Conservation (phyloP, 495 filamentous ascomycete genomes). For the Cercophora newfieldiana region DNA sequence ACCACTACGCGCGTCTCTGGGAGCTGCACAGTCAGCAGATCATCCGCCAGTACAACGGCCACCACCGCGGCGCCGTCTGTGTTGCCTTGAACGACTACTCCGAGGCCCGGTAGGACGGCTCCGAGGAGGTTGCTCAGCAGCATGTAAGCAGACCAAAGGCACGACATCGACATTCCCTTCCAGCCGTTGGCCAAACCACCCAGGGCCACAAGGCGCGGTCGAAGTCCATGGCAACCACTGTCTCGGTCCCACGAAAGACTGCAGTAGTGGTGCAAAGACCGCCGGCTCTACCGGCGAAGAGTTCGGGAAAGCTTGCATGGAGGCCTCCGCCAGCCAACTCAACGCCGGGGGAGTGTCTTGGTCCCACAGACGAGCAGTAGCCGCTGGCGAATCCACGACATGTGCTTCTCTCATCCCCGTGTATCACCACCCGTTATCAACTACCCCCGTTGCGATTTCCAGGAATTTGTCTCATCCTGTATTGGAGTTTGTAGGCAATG, state of each 20-base stretch:
- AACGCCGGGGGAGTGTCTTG: not conserved
- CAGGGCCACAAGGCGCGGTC: not conserved
- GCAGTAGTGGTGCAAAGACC: not conserved
- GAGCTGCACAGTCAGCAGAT: constrained; percentile 81
- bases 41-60: constrained; percentile 96
- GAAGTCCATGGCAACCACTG: not conserved
- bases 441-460: not conserved
- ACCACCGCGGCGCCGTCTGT: constrained; percentile 93
- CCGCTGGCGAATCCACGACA: too few species aligned
- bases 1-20: constrained; percentile 97
- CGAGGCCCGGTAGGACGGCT: constrained; percentile 57
- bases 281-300: not conserved
- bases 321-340: not conserved
- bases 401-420: too few species aligned
- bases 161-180: not conserved
- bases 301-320: not conserved
- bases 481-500: too few species aligned
- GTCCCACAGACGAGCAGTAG: too few species aligned
- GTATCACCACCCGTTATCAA: not conserved
- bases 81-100: constrained; percentile 97
- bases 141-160: not conserved
- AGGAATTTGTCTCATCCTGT: not conserved
- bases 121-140: constrained; percentile 8
- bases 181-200: not conserved
- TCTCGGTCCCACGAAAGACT: not conserved